Base-by-base conservation (phyloP, 2,329 filamentous ascomycete species). In the Aspergillaceae sp. region DNA sequence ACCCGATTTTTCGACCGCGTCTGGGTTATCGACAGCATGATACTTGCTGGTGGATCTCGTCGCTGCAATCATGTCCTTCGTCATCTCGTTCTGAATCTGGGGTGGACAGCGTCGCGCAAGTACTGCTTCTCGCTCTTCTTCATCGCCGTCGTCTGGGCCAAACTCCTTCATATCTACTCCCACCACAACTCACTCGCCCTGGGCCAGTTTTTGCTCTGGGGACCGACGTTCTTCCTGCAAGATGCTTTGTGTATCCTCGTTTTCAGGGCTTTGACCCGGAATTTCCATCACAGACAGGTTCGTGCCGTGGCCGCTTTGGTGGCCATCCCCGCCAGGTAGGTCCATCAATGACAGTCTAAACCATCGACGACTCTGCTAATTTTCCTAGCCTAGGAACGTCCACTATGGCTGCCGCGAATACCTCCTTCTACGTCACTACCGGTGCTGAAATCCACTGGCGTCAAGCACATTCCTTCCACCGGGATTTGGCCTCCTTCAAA, bases 361-460 rank as follows among this genome's bases (percentile, higher is more conserved):
- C n/a, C 19, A 36, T 6, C 19, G n/a, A 27, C 48, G 42, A 42
- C 46, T 64, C 19, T 19, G 19, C 19, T 19, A 19, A 19, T 19
- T 19, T 19, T 19, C 19, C 19, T 19, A 19, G 61, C 50, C 41
- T 65, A 5, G 35, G 56, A 7, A 56, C 64, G 43, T 64, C 61
- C 11, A 57, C 55, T 35, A 65, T 65, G 62, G 55, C 61, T 29
- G 49, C 61, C 5, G 55, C 63, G 29, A 65, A 64, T 40, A 56
- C 54, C 41, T 64, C 61, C 32, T 64, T 66, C 42, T 66, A 59
- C 42, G 44, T 64, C 29, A 56, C 58, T 8, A 64, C 59, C 33
- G 63, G 63, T 5, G 61, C 63, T 29, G 63, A 66, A 48, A 65
- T 66, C 36, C 63, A 66, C 52, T 66, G 63, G 63, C 55, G 57